Percentiles rank a stretch among this genome's conserved stretches.
phyloP scores from a whole-genome alignment of 2,329 filamentous ascomycete genomes.

The Dactylella cylindrospora region DNA sequence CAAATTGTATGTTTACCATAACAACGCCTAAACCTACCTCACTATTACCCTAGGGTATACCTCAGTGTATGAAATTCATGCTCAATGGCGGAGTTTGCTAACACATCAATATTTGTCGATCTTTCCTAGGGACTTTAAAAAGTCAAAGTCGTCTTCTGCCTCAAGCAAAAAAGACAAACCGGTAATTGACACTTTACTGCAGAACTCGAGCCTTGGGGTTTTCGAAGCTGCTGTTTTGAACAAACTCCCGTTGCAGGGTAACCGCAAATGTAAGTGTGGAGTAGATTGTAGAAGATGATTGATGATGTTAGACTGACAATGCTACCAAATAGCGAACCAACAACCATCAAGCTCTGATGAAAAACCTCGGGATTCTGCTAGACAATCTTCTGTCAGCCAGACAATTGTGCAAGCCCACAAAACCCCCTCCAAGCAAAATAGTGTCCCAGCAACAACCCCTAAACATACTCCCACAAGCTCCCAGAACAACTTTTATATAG shows the following conservation, averaged over 20 bases:
- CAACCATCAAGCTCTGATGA: background rate
- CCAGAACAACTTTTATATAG: slow-evolving; percentile 44
- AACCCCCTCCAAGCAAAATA: slow-evolving; percentile 11
- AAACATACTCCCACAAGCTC: slow-evolving; percentile 18
- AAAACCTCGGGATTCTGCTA: background rate
- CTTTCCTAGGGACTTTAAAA: slow-evolving; percentile 46
- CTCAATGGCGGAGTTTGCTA: too few relatives aligned
- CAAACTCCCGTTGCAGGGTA: slow-evolving; percentile 21
- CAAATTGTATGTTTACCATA: slow-evolving; percentile 17
- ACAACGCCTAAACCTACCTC: background rate
- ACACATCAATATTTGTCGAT: background rate
- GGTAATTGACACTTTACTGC: slow-evolving; percentile 41
- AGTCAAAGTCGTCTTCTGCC: slow-evolving; percentile 47
- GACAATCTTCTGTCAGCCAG: slow-evolving; percentile 4
- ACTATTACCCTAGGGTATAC: background rate
- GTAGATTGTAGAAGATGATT: too few relatives aligned
- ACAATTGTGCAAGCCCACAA: background rate
- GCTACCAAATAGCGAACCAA: background rate
- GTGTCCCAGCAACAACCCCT: slow-evolving; percentile 8
- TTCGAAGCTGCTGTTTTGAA: slow-evolving; percentile 29
- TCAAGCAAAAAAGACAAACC: slow-evolving; percentile 49
- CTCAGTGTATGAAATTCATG: too few relatives aligned
- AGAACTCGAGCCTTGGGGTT: slow-evolving; percentile 21
- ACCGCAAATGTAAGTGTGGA: slow-evolving; percentile 29
- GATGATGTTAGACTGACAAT: too few relatives aligned